Evolutionary conservation across 2,329 filamentous ascomycete genomes (phyloP).

Genomic region (Dendryphion nanum): DNA sequence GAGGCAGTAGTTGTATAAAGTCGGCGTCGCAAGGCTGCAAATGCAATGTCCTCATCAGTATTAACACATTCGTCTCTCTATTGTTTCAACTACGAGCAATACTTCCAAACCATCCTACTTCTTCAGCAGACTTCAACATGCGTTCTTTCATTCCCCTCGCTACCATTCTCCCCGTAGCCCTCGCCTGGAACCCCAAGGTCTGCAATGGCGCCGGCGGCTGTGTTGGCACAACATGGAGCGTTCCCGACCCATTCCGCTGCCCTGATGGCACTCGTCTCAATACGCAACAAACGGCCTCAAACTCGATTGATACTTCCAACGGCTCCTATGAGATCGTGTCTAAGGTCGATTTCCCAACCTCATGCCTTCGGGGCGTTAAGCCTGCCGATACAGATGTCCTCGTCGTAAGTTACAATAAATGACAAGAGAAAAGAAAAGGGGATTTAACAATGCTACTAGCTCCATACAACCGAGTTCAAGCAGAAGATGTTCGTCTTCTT

Average conservation of each 20-base stretch:
- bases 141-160: no score
- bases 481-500: not conserved
- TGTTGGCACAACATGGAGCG: not conserved
- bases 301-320: not conserved
- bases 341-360: not conserved
- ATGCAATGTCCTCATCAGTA: no score
- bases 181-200: not conserved
- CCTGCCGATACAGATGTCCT: not conserved
- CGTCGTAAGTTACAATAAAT: no score
- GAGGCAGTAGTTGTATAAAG: no score
- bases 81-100: no score
- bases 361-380: not conserved
- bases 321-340: not conserved
- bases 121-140: no score
- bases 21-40: no score
- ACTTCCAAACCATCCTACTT: no score
- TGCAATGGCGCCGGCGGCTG: not conserved
- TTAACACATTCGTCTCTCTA: no score
- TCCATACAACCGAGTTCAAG: not conserved
- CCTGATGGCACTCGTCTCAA: not conserved
- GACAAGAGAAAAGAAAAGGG: no score
- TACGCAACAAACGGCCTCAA: not conserved
- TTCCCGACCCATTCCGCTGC: not conserved
- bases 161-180: not conserved
- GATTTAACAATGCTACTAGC: no score